phyloP scores from a whole-genome alignment of 2,329 filamentous ascomycete species.

The Aspergillus ochraceoroseus region DNA sequence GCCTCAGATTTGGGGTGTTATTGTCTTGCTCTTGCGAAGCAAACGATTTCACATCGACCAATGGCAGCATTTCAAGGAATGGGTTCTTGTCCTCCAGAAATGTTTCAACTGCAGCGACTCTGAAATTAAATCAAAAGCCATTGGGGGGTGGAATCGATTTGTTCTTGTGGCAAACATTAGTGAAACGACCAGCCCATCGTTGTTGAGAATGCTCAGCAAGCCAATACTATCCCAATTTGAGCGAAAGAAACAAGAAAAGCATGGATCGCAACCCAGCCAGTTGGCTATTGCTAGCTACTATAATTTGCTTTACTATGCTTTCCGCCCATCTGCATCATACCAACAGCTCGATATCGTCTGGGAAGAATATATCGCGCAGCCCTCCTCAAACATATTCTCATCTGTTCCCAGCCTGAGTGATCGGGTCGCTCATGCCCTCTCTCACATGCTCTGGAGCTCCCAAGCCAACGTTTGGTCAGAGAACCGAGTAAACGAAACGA shows the following conservation, averaged over 20 bases:
- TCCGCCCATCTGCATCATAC: slow-evolving; percentile 63
- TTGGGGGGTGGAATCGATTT: slow-evolving; percentile 79
- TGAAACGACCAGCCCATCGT: slow-evolving; percentile 50
- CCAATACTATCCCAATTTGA: slow-evolving; percentile 66
- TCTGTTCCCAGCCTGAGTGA: slow-evolving; percentile 50
- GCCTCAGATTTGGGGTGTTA: slow-evolving; percentile 82
- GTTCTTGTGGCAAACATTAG: slow-evolving; percentile 68
- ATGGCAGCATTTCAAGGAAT: slow-evolving; percentile 70
- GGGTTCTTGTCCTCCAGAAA: slow-evolving; percentile 72
- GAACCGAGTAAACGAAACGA: slow-evolving; percentile 61
- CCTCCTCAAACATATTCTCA: slow-evolving; percentile 57
- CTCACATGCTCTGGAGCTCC: slow-evolving; percentile 57
- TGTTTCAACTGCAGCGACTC: slow-evolving; percentile 78
- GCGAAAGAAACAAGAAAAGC: slow-evolving; percentile 54
- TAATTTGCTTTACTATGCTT: slow-evolving; percentile 75
- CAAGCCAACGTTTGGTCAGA: slow-evolving; percentile 64
- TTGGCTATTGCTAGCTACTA: slow-evolving; percentile 68
- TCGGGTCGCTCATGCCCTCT: slow-evolving; percentile 64
- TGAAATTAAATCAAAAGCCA: slow-evolving; percentile 67
- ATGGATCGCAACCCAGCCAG: slow-evolving; percentile 46
- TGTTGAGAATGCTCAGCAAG: slow-evolving; percentile 61
- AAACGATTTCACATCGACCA: slow-evolving; percentile 54
- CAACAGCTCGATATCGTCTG: slow-evolving; percentile 71
- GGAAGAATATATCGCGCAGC: slow-evolving; percentile 65
- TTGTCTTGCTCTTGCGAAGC: slow-evolving; percentile 69